phyloP scores from a whole-genome alignment of 2,329 filamentous ascomycete genomes.

The Zymoseptoria brevis region DNA sequence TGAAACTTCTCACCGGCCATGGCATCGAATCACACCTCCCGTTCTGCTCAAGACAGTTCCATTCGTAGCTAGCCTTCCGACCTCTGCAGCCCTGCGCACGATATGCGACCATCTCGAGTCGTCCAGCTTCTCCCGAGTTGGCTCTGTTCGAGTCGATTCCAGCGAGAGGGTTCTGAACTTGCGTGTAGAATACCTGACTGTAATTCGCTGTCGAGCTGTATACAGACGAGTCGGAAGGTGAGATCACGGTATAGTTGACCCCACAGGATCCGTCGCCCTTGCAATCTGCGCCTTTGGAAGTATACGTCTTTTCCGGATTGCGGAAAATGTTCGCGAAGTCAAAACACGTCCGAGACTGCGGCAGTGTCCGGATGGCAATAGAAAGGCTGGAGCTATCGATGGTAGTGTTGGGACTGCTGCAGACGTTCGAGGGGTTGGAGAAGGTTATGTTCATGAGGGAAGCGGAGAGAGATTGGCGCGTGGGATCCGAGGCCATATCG shows the following conservation, averaged over 20 bases:
- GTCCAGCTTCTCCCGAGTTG: background rate
- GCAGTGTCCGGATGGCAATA: conserved; percentile 31
- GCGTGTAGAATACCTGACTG: conserved; percentile 6
- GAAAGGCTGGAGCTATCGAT: conserved; percentile 43
- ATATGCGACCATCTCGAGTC: conserved; percentile 6
- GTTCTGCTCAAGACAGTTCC: conserved; percentile 7
- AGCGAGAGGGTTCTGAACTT: conserved; percentile 6
- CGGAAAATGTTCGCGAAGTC: conserved; percentile 8
- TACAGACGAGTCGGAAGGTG: background rate
- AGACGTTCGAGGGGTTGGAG: conserved; percentile 38
- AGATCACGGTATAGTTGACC: conserved; percentile 10
- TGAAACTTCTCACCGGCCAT: conserved; percentile 10
- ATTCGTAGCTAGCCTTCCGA: background rate
- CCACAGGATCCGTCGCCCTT: conserved; percentile 4
- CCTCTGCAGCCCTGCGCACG: conserved; percentile 7
- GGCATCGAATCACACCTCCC: conserved; percentile 4
- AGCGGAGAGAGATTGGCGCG: conserved; percentile 4
- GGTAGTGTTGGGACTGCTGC: conserved; percentile 40
- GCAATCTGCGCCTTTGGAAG: conserved; percentile 2
- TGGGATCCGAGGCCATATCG: conserved; percentile 8
- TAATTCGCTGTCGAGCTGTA: conserved; percentile 1
- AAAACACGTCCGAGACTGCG: conserved; percentile 7
- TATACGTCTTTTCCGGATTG: conserved; percentile 2
- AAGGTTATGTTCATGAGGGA: conserved; percentile 53
- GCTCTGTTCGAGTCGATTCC: background rate